These are phyloP conservation scores for Leccinellum albellum DNA, from an alignment of 768 basidiomycete species.

Conservation along the genomic window DNA sequence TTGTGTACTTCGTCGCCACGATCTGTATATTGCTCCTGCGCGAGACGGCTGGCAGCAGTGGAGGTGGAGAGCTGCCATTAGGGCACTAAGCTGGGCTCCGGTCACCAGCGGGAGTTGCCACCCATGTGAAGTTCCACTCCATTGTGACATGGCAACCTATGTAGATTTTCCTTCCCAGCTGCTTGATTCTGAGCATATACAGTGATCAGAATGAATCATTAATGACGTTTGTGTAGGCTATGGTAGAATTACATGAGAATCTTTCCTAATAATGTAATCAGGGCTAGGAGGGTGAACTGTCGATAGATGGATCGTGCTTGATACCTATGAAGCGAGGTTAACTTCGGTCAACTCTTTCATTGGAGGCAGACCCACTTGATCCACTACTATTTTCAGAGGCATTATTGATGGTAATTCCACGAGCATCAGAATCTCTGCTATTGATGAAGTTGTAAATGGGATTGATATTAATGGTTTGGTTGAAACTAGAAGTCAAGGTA, in stretches of 20 bases:
- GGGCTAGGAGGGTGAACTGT: not conserved
- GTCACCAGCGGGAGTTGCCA: not conserved
- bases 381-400: not conserved
- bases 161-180: not conserved
- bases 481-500: not conserved
- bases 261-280: not conserved
- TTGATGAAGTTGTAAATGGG: not conserved
- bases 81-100: not conserved
- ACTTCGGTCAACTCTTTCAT: not conserved
- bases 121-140: not conserved
- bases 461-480: not conserved
- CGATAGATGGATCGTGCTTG: not conserved
- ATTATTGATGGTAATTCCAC: not conserved
- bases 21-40: constrained; percentile 58
- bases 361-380: not conserved
- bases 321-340: not conserved
- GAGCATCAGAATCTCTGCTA: not conserved
- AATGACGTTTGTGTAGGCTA: not conserved
- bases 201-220: not conserved
- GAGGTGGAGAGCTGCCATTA: constrained; percentile 6
- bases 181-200: not conserved
- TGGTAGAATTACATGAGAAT: not conserved
- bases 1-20: constrained; percentile 60
- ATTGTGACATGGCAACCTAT: not conserved
- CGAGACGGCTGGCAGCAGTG: constrained; percentile 37